Base-by-base conservation (phyloP, 1,139 yeast genomes). In the Citeromyces siamensis region DNA sequence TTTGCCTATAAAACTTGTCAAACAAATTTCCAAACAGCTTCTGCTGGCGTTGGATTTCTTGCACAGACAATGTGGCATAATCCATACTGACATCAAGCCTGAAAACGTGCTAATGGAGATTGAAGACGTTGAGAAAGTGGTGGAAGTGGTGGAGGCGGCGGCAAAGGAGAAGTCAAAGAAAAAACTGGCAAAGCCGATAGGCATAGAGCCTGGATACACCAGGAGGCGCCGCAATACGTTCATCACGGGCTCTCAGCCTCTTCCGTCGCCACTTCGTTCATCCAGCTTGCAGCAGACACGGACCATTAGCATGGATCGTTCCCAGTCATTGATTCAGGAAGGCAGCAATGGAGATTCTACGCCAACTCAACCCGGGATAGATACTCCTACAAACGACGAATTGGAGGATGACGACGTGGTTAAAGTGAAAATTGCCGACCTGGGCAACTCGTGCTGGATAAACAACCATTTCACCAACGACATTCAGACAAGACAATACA, bases 61-160 rank as follows among this genome's bases (percentile, higher is more conserved):
- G 44, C 95, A 85, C 53, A 61, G 90, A 34, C 79, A 71, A 46
- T 82, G 94, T 56, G 95, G 94, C n/a, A 78, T 85, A 23, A 81
- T 85, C 41, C 95, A 85, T 57, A 85, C 95, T 0, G 95, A 85
- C 51, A 63, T 85, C 42, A 85, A 85, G 55, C 95, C 95, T 0
- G 95, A 85, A 53, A 85, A 85, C 52, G 80, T 85, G 10, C 60
- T 85, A 44, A 68, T 84, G 37, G 86, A 81, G 49, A 78, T 84
- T 42, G 80, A 78, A 29, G 85, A 83, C 47, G 88, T 80, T 26
- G 86, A 80, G 47, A 71, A 67, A 41, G 70, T 82, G 45, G 76
- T 83, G 21, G 58, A 64, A 39, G 62, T 68, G 49, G 66, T 75
- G 2, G 81, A 73, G 46, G 66, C 68, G 38, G 69, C 74, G 37